phyloP scores from a whole-genome alignment of 192 early-diverging fungal genomes.

The Coemansia sp. region DNA sequence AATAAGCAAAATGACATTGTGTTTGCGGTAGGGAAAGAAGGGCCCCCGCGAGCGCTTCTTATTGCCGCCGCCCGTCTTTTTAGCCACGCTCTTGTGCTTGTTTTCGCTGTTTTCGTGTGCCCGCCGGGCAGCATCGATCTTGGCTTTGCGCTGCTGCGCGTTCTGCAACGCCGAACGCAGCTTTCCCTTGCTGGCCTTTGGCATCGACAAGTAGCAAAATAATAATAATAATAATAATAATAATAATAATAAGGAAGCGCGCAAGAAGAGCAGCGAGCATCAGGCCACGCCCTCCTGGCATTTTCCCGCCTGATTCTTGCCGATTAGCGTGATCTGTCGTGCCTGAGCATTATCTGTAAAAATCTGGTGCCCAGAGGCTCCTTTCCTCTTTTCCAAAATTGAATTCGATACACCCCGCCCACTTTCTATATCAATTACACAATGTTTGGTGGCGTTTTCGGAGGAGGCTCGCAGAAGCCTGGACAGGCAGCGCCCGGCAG shows the following conservation, averaged over 20 bases:
- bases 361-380: background rate
- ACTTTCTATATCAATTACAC: background rate
- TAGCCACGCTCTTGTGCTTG: constrained; percentile 7
- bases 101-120: background rate
- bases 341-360: too few species aligned
- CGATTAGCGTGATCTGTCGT: background rate
- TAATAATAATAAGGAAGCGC: background rate
- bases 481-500: constrained; percentile 1
- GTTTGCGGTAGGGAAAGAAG: constrained; percentile 52
- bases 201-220: constrained; percentile 6
- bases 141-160: constrained; percentile 12
- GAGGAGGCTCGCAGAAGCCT: constrained; percentile 28
- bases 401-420: background rate
- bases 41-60: constrained; percentile 9
- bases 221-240: background rate
- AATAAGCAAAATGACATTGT: constrained; percentile 67
- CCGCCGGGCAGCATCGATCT: constrained; percentile 3
- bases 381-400: constrained; percentile 4
- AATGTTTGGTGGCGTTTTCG: constrained; percentile 51
- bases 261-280: background rate
- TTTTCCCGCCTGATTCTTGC: background rate
- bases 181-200: constrained; percentile 11
- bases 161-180: constrained; percentile 10
- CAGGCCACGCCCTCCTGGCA: background rate
- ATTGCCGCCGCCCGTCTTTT: constrained; percentile 3